Evolutionary conservation across 495 filamentous ascomycete species (phyloP), one percentile per base, ranked within the genome.

Genomic region (Xylaria grammica): DNA sequence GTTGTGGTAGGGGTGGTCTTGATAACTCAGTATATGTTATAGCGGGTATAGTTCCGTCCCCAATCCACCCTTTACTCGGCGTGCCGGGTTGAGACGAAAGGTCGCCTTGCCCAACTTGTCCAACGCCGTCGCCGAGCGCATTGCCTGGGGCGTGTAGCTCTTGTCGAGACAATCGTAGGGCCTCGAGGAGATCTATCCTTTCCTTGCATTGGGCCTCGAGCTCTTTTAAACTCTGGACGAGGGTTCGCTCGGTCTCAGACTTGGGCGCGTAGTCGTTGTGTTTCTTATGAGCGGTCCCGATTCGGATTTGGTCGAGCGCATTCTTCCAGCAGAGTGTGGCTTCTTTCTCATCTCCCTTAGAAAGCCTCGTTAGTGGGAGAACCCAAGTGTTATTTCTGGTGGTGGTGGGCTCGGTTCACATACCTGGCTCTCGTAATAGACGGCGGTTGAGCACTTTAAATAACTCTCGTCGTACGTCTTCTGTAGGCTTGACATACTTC

Each of bases 401-500:
- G 11, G 34, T 11, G 5, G 34, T 6, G 32, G 32, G 11, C 5
- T 11, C 32, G 32, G 32, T 4, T 17, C 58, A 65, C 79, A 46
- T 76, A 95, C 93, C 85, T 96, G 90, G 69, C 89, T 88, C 75
- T 97, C 93, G 75, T 95, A 96, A 77, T 96, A 97, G 65, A 97
- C 90, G 62, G 95, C 95, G 10, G 93, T 98, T 1, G 93, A 97
- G 76, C 92, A 97, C 67, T 89, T 91, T 61, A 97, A 81, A 77
- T 96, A 97, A 77, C 91, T 92, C 71, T 97, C 92, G 81, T 98
- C 93, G 79, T 97, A 97, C 60, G 92, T 96, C 85, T 97, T 97
- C 82, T 98, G 95, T 75, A 97, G 83, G 59, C 88, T 87, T 74
- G 92, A 89, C 66, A 87, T 82, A 48, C 86, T 84, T 73, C 89